These are phyloP conservation scores for Quercus lobata DNA, from an alignment of 331 rosid species.

Conservation along the genomic window DNA sequence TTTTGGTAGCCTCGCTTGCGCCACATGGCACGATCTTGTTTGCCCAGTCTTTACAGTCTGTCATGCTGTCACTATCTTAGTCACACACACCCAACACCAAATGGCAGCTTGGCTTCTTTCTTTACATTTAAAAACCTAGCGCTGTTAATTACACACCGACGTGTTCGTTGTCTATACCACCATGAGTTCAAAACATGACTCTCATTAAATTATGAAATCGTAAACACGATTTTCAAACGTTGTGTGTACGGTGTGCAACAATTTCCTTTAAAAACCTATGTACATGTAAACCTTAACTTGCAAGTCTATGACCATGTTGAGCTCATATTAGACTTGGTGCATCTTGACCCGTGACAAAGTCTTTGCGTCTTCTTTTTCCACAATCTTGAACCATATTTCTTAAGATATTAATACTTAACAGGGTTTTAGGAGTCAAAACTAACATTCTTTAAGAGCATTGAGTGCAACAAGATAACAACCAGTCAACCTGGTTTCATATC, in stretches of 20 bases:
- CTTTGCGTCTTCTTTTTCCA: not conserved
- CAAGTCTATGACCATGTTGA: not conserved
- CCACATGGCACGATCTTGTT: not conserved
- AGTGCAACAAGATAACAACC: not conserved
- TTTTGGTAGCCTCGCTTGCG: not conserved
- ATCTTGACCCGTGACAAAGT: not conserved
- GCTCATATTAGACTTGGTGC: not conserved
- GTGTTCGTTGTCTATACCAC: no score
- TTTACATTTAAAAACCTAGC: no score
- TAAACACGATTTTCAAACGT: no score
- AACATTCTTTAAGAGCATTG: not conserved
- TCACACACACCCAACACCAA: no score
- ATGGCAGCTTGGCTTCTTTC: no score
- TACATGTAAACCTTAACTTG: not conserved
- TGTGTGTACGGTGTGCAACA: no score
- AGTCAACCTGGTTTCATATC: not conserved
- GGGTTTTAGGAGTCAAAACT: not conserved
- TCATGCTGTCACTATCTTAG: not conserved
- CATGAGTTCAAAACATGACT: no score
- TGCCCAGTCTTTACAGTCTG: not conserved
- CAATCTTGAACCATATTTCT: not conserved
- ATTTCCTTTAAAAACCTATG: no score
- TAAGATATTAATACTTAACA: not conserved
- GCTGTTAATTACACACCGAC: no score
- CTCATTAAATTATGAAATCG: no score